Percentiles rank a stretch among this genome's conserved stretches.
Conservation (phyloP, 768 basidiomycete species). For the Pleurotus cornucopiae region DNA sequence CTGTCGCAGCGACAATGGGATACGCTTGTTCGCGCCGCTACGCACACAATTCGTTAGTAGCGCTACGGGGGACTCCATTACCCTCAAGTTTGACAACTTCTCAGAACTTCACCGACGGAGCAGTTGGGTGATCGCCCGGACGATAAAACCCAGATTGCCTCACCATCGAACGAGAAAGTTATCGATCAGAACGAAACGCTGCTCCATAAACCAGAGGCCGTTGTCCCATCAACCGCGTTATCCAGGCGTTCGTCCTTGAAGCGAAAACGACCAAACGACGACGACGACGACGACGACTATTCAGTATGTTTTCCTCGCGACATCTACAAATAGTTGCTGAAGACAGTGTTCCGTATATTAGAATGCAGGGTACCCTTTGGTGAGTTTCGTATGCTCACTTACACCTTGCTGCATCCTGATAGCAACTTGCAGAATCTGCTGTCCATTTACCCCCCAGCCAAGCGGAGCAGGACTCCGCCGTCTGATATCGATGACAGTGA, state of each 20-base stretch:
- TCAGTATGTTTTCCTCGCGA: conserved; percentile 3
- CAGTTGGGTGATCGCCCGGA: not conserved
- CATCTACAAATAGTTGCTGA: no score
- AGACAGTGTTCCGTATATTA: conserved; percentile 10
- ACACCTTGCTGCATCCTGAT: not conserved
- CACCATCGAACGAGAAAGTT: not conserved
- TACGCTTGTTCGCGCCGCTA: conserved; percentile 49
- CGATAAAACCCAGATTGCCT: not conserved
- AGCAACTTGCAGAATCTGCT: conserved; percentile 34
- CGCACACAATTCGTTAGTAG: conserved; percentile 24
- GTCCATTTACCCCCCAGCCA: conserved; percentile 39
- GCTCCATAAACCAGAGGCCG: not conserved
- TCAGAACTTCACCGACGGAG: not conserved
- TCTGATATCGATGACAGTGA: conserved; percentile 21
- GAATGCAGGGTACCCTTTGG: conserved; percentile 41
- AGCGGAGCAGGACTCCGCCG: conserved; percentile 40
- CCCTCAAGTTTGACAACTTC: conserved; percentile 2
- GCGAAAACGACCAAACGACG: conserved; percentile 25
- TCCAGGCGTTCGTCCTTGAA: conserved; percentile 18
- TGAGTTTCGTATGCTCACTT: conserved; percentile 16
- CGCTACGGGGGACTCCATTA: conserved; percentile 2
- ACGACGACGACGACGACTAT: conserved; percentile 5
- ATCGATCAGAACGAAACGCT: no score
- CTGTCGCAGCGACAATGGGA: conserved; percentile 56
- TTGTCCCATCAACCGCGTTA: not conserved